Percentiles rank a stretch among this genome's conserved stretches.
Evolutionary conservation across 331 rosid species (phyloP).

Genomic region (Saraca asoca): DNA sequence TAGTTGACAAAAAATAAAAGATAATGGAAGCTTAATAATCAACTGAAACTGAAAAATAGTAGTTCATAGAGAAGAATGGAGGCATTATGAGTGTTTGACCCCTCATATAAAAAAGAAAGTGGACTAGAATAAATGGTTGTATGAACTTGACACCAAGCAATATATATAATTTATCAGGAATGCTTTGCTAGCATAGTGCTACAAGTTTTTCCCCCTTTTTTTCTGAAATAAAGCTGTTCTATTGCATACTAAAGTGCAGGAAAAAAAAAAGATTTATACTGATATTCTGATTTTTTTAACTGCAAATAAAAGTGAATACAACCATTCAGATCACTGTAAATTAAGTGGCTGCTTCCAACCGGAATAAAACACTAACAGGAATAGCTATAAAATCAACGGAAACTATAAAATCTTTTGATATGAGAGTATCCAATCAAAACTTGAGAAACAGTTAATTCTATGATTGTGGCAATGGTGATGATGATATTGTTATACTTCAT

Average conservation of each 20-base stretch:
- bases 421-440: constrained; percentile 4
- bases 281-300: constrained; percentile 8
- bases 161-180: constrained; percentile 23
- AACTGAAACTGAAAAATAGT: constrained; percentile 12
- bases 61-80: constrained; percentile 25
- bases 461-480: constrained; percentile 10
- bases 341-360: constrained; percentile 17
- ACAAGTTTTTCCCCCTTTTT: background rate
- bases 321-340: constrained; percentile 13
- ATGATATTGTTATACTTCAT: constrained; percentile 6
- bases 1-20: no score
- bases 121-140: no score
- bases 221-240: constrained; percentile 10
- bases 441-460: constrained; percentile 7
- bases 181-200: background rate
- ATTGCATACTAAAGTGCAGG: constrained; percentile 7
- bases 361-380: constrained; percentile 20
- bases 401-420: background rate
- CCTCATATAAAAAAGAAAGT: background rate
- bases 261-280: background rate
- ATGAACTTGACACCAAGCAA: background rate
- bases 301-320: constrained; percentile 22
- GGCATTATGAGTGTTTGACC: constrained; percentile 13
- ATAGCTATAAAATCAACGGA: constrained; percentile 18
- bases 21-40: background rate